Evolutionary conservation across 2,329 filamentous ascomycete genomes (phyloP).

Genomic region (Penicillium expansum): DNA sequence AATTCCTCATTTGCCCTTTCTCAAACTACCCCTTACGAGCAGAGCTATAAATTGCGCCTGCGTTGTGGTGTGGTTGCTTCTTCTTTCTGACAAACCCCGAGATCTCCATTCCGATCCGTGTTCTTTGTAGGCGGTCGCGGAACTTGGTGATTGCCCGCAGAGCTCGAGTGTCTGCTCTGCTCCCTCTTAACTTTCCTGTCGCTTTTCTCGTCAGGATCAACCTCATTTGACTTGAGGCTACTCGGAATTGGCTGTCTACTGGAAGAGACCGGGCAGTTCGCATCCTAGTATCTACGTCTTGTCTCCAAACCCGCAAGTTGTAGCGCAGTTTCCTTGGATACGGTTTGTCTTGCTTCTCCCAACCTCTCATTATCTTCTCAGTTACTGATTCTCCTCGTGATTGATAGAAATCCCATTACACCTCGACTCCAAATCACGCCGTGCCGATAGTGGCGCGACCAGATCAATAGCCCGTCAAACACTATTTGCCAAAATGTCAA

Average conservation of each 20-base stretch:
- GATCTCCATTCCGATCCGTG: not conserved
- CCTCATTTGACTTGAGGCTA: not conserved
- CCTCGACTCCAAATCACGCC: not conserved
- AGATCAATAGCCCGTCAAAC: not conserved
- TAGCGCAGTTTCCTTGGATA: conserved; percentile 3
- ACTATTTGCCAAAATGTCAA: conserved; percentile 37
- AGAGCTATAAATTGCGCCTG: not conserved
- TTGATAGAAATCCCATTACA: not conserved
- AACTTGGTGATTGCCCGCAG: conserved; percentile 16
- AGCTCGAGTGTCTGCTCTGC: conserved; percentile 8
- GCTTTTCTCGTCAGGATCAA: not conserved
- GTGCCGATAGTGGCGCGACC: not conserved
- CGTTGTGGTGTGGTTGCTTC: not conserved
- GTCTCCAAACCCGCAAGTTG: not conserved
- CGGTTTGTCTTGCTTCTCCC: not conserved
- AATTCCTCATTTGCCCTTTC: not conserved
- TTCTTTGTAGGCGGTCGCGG: conserved; percentile 8
- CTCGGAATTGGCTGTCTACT: not conserved
- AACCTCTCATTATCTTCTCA: not conserved
- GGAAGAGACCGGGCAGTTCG: not conserved
- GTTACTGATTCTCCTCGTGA: not conserved
- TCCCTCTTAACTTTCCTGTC: not conserved
- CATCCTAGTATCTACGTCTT: not conserved
- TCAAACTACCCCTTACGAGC: not conserved
- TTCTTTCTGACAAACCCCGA: not conserved